phyloP scores from a whole-genome alignment of 164 flowering plant genomes.

The Berberis vulgaris region DNA sequence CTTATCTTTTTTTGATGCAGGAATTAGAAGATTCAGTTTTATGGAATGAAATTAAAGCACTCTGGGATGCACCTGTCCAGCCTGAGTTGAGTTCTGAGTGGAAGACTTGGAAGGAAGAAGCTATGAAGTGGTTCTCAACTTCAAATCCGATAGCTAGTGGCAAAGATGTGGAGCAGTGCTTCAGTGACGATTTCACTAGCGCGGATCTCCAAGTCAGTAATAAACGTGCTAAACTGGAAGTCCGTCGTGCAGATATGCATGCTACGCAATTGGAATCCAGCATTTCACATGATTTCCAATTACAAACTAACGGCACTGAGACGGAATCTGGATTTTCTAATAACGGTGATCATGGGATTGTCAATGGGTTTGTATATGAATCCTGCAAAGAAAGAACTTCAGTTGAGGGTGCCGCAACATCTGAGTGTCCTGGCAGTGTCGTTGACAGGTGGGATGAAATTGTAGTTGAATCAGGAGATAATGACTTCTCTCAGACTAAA shows the following conservation, averaged over 20 bases:
- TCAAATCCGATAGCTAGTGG: constrained; percentile 34
- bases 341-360: constrained; percentile 22
- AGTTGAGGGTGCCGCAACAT: constrained; percentile 16
- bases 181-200: constrained; percentile 21
- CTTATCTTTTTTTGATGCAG: constrained; percentile 29
- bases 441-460: constrained; percentile 51
- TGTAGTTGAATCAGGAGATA: constrained; percentile 46
- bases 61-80: constrained; percentile 46
- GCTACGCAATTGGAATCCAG: constrained; percentile 28
- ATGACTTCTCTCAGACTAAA: constrained; percentile 19
- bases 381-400: constrained; percentile 20
- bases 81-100: constrained; percentile 52
- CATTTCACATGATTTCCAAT: constrained; percentile 12
- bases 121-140: constrained; percentile 60
- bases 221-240: constrained; percentile 92
- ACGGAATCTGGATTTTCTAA: constrained; percentile 40
- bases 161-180: constrained; percentile 32
- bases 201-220: constrained; percentile 38
- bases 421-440: constrained; percentile 14
- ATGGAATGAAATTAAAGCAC: constrained; percentile 66
- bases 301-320: constrained; percentile 25
- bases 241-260: constrained; percentile 84
- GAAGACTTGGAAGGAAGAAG: constrained; percentile 88
- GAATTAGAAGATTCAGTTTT: constrained; percentile 56
- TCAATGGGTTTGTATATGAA: constrained; percentile 17